Evolutionary conservation across 495 filamentous ascomycete species (phyloP).

Genomic region (Hypoxylon rickii): DNA sequence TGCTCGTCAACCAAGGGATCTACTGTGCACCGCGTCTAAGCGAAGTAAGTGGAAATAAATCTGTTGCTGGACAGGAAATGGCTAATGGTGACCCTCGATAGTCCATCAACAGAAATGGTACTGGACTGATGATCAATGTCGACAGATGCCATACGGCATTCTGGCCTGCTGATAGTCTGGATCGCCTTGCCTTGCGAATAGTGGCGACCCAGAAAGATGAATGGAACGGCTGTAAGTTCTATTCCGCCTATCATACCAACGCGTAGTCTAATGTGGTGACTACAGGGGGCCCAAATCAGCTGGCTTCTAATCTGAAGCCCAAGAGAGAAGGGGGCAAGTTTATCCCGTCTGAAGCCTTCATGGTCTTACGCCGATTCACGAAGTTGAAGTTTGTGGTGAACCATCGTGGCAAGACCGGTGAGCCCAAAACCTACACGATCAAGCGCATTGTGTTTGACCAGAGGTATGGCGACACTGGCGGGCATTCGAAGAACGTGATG

Average conservation of each 20-base stretch:
- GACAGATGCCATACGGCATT: constrained; percentile 83
- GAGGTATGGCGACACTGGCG: constrained; percentile 43
- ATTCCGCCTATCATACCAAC: background rate
- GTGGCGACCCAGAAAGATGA: constrained; percentile 13
- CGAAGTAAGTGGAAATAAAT: constrained; percentile 49
- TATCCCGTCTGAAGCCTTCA: constrained; percentile 46
- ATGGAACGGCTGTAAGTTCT: constrained; percentile 21
- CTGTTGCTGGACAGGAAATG: background rate
- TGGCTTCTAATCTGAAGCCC: background rate
- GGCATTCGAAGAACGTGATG: constrained; percentile 56
- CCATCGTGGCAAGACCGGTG: constrained; percentile 56
- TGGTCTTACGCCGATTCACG: constrained; percentile 58
- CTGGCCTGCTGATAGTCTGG: constrained; percentile 56
- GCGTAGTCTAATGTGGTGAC: too few relatives aligned
- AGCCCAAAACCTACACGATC: constrained; percentile 63
- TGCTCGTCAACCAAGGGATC: constrained; percentile 82
- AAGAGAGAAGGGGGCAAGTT: background rate
- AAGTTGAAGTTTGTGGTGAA: constrained; percentile 70
- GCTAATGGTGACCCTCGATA: constrained; percentile 19
- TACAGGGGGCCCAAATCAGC: constrained; percentile 1
- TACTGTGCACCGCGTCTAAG: constrained; percentile 79
- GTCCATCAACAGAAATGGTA: constrained; percentile 48
- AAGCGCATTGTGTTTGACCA: constrained; percentile 55
- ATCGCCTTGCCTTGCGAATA: constrained; percentile 26
- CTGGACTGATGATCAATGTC: constrained; percentile 74